Percentiles rank a stretch among this genome's conserved stretches.
These are phyloP conservation scores for Craterostigma plantagineum DNA, from an alignment of 257 asterid genomes.

Conservation along the genomic window DNA sequence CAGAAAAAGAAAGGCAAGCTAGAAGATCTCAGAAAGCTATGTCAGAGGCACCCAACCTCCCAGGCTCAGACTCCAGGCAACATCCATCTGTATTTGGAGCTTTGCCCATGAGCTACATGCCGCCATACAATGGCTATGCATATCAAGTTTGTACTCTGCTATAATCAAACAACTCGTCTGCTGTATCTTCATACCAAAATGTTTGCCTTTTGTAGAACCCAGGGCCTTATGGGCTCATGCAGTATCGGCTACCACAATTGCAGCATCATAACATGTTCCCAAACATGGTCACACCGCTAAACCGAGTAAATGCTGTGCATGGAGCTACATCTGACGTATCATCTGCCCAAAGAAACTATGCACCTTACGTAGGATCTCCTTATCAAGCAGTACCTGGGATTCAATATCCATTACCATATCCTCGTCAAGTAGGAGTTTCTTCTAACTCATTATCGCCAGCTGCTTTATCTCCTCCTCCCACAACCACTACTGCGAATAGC, in stretches of 20 bases:
- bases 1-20: constrained; percentile 89
- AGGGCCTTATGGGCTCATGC: constrained; percentile 76
- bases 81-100: constrained; percentile 70
- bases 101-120: constrained; percentile 78
- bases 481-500: constrained; percentile 29
- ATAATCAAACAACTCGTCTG: background rate
- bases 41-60: constrained; percentile 33
- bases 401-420: constrained; percentile 59
- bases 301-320: constrained; percentile 45
- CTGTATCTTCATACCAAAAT: constrained; percentile 12
- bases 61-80: constrained; percentile 45
- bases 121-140: constrained; percentile 78
- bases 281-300: constrained; percentile 43
- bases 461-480: constrained; percentile 24
- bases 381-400: constrained; percentile 49
- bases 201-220: constrained; percentile 41
- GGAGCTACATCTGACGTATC: constrained; percentile 42
- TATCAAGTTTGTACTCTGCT: constrained; percentile 46
- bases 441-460: constrained; percentile 41
- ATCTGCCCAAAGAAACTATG: constrained; percentile 51
- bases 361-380: constrained; percentile 48
- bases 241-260: constrained; percentile 56
- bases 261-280: constrained; percentile 59
- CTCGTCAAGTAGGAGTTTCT: constrained; percentile 28
- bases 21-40: constrained; percentile 82